Evolutionary conservation across 768 basidiomycete genomes (phyloP).

Genomic region (Lactifluus hygrophoroides): DNA sequence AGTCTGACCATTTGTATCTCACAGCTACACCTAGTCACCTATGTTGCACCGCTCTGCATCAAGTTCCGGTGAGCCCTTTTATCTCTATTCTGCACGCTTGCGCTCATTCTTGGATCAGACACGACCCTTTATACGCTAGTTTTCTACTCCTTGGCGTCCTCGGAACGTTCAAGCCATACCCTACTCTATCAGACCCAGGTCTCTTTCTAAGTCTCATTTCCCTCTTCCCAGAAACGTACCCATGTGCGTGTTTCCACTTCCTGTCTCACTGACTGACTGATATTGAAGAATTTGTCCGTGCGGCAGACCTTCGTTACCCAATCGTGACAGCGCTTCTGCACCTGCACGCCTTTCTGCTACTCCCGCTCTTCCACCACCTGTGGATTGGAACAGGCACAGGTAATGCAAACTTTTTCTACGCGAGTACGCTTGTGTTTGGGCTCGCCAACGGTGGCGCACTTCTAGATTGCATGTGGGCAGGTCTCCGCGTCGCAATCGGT

Average conservation of each 20-base stretch:
- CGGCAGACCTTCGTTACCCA: slow-evolving; percentile 75
- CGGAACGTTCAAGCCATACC: slow-evolving; percentile 85
- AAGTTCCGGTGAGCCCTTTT: slow-evolving; percentile 66
- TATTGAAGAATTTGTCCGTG: background rate
- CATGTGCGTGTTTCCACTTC: slow-evolving; percentile 44
- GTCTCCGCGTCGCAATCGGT: slow-evolving; percentile 67
- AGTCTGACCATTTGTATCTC: background rate
- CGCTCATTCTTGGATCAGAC: slow-evolving; percentile 34
- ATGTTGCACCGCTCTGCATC: slow-evolving; percentile 75
- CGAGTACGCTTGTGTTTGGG: slow-evolving; percentile 89
- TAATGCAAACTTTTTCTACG: slow-evolving; percentile 98
- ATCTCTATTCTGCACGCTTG: background rate
- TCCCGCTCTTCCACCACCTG: slow-evolving; percentile 85
- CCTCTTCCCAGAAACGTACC: slow-evolving; percentile 76
- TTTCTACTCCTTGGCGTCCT: slow-evolving; percentile 71
- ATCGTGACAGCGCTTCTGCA: slow-evolving; percentile 78
- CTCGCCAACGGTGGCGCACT: slow-evolving; percentile 78
- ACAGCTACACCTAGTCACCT: slow-evolving; percentile 75
- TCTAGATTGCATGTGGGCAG: slow-evolving; percentile 76
- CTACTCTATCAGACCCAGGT: slow-evolving; percentile 82
- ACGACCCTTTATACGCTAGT: slow-evolving; percentile 76
- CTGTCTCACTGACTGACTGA: background rate
- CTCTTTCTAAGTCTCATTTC: slow-evolving; percentile 74
- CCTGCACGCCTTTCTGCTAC: slow-evolving; percentile 71
- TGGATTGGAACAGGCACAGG: slow-evolving; percentile 91